Base-by-base conservation (phyloP, 106 monocot species). In the Allium sativum region DNA sequence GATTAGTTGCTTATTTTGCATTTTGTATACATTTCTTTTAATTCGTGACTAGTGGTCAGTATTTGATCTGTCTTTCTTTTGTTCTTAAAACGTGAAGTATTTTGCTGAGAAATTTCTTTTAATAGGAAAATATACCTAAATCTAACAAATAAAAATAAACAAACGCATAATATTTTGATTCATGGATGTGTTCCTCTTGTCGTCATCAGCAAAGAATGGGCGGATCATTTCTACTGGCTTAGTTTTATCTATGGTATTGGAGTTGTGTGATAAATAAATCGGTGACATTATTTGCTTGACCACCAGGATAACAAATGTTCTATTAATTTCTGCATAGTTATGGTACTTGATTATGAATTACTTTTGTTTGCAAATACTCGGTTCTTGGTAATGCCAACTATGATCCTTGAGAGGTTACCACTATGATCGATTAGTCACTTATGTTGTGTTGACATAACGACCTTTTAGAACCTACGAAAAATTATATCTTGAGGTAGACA, bases 291-390 rank as follows among this genome's bases (percentile, higher is more conserved):
- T 55, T 55, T 71, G 43, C 22, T 62, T 71, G 62, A 71, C 52
- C 44, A 62, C 31, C 18, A 17, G 53, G 71, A 40, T 21, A 53
- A 62, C 45, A 53, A 53, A 62, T 54, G 62, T 43, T 71, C 71
- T 71, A 40, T 69, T 31, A 59, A 69, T 59, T 40, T 69, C 57
- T 18, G 54, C 42, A 54, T 61, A 47, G 15, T 61, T 19, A n/a
- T 56, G 54, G 44, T 71, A 45, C 61, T 71, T 51, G 44, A 71
- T 63, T 62, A 17, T 71, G 52, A 53, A 55, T 70, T 11, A 61
- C 21, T 54, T 62, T 5, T 41, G 31, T 21, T 64, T 45, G 42
- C 10, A 42, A 16, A 52, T 9, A 15, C 62, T 53, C 44, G 9
- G 40, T 18, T 63, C 53, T 54, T 62, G 41, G 62, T 11, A 52